These are phyloP conservation scores for Fragaria vesca DNA, from an alignment of 306 rosid genomes.

Conservation along the genomic window DNA sequence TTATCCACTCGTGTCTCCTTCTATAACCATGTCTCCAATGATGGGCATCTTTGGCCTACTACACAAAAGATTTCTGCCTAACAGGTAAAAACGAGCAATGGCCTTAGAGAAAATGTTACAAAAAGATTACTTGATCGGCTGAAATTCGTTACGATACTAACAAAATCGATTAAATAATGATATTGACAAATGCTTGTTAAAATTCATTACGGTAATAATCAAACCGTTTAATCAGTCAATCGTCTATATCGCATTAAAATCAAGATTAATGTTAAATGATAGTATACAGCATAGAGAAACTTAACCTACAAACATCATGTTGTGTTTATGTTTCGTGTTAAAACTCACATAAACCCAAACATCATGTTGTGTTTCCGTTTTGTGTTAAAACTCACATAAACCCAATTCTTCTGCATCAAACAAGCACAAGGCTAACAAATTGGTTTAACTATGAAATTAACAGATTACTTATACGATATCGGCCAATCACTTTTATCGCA, in stretches of 20 bases:
- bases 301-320: too few relatives aligned
- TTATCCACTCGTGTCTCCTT: not conserved
- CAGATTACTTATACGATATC: too few relatives aligned
- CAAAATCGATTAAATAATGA: too few relatives aligned
- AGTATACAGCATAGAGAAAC: too few relatives aligned
- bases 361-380: too few relatives aligned
- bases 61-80: not conserved
- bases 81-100: not conserved
- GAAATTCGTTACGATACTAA: not conserved
- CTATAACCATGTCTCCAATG: not conserved
- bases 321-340: not conserved
- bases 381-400: not conserved
- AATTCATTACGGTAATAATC: too few relatives aligned
- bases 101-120: not conserved
- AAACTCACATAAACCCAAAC: not conserved
- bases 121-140: fast-evolving
- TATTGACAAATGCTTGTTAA: too few relatives aligned
- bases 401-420: not conserved
- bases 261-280: too few relatives aligned
- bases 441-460: too few relatives aligned
- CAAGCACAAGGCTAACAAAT: too few relatives aligned
- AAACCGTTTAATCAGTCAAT: too few relatives aligned
- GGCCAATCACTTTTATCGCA: not conserved
- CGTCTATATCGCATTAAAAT: too few relatives aligned
- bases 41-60: not conserved